A percentile compares a stretch with the other conserved stretches of the same genome.
Evolutionary conservation across 2,329 filamentous ascomycete species (phyloP).

Genomic region (Neopestalotiopsis sp.): DNA sequence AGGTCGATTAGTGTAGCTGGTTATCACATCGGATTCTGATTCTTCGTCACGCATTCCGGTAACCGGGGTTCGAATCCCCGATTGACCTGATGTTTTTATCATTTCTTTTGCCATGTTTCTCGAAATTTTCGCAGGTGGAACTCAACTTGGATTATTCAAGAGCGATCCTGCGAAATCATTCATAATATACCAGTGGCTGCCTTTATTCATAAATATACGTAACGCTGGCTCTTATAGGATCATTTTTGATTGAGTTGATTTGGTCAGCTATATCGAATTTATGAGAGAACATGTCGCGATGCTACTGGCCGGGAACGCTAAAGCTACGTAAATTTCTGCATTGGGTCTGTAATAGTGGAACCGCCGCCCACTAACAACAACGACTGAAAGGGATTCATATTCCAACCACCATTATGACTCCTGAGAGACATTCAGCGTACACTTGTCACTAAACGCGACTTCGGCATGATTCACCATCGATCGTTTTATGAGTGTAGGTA

Average conservation of each 20-base stretch:
- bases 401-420: no score
- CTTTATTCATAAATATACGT: no score
- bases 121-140: no score
- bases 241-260: no score
- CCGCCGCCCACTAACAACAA: background rate
- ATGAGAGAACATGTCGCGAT: background rate
- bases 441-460: no score
- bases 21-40: conserved; percentile 19
- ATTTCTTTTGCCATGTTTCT: background rate
- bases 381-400: no score
- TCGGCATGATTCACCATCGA: background rate
- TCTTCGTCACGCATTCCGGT: conserved; percentile 1
- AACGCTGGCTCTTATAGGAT: no score
- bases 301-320: background rate
- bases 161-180: no score
- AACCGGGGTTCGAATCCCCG: conserved; percentile 16
- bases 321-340: background rate
- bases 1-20: conserved; percentile 16
- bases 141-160: no score
- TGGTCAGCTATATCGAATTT: no score
- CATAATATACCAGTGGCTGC: no score
- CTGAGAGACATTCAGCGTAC: no score
- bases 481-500: background rate
- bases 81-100: conserved; percentile 1
- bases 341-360: background rate